Evolutionary conservation across 2,329 filamentous ascomycete species (phyloP), one percentile per base, ranked within the genome.

Genomic region (Fusarium dlaminii): DNA sequence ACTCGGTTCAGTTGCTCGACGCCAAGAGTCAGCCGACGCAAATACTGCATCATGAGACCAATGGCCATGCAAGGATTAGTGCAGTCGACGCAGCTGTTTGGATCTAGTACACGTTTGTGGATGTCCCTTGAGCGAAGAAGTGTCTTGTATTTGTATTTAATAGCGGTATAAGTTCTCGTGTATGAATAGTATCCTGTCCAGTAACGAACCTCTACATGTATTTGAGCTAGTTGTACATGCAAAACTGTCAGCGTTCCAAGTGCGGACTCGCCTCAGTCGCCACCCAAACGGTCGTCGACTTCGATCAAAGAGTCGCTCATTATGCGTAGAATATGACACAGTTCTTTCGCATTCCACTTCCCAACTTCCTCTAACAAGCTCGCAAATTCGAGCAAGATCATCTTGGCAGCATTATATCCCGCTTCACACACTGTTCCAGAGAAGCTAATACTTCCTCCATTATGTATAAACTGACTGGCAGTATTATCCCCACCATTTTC

Each of bases 291-390:
- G n/a, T 48, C 55, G 18, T 57, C 55, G 18, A 57, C 49, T 1
- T 68, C 66, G 5, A 55, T 29, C 45, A 68, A 18, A 11, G 45
- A 51, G 40, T 70, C 68, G 27, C 65, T 70, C 68, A 70, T 69
- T 29, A 69, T 49, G 8, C 46, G 34, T 10, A 70, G 36, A 39
- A 70, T 61, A 42, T 64, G 59, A 37, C 68, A 51, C 4, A 70
- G 22, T 12, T 54, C 43, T 22, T 36, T 42, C n/a, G 40, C 29
- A 24, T 70, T 69, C 65, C 68, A 68, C 27, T 60, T 70, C 6
- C 68, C 59, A 11, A 70, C 59, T 2, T 70, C 68, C 8, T 69
- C 68, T 20, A 70, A 10, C 3, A 70, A 60, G 11, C 58, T 48
- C 17, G 48, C 65, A 46, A 59, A 70, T 4, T 60, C 46, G 17